These are phyloP conservation scores for Penicillium arizonense DNA, from an alignment of 495 filamentous ascomycete genomes.

Conservation along the genomic window DNA sequence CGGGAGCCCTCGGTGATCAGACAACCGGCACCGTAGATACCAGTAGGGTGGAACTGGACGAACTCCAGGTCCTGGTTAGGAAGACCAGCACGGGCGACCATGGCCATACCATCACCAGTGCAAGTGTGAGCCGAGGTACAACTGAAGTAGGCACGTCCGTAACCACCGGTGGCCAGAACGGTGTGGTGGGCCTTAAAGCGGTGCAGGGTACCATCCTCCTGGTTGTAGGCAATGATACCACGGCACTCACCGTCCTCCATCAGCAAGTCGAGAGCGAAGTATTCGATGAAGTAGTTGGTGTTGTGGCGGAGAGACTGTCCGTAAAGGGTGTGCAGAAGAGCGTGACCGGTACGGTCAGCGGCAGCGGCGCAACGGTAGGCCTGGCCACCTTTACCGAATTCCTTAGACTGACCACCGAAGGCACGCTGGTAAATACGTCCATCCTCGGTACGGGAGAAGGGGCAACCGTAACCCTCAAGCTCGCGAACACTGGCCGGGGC, in stretches of 20 bases:
- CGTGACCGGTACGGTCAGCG: constrained; percentile 93
- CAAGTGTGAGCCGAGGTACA: constrained; percentile 98
- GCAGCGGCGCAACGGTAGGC: constrained; percentile 95
- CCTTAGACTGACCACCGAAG: constrained; percentile 94
- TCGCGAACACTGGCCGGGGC: constrained; percentile 90
- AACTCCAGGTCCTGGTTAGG: constrained; percentile 99
- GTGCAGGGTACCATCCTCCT: constrained; percentile 96
- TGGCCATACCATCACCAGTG: constrained; percentile 97
- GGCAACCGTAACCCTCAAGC: constrained; percentile 95
- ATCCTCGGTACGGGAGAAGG: constrained; percentile 96
- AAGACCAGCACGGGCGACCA: constrained; percentile 95
- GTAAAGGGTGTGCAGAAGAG: constrained; percentile 95
- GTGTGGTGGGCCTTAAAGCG: constrained; percentile 94
- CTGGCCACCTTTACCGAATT: constrained; percentile 94
- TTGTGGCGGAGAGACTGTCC: constrained; percentile 95
- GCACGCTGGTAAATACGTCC: constrained; percentile 98
- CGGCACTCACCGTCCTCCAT: constrained; percentile 97
- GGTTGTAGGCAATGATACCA: constrained; percentile 94
- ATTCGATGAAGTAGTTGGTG: constrained; percentile 99
- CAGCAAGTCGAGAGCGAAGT: constrained; percentile 91
- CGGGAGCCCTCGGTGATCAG: constrained; percentile 97
- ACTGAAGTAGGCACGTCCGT: constrained; percentile 95
- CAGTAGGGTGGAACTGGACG: constrained; percentile 98
- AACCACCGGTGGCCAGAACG: constrained; percentile 92
- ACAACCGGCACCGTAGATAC: constrained; percentile 98